Evolutionary conservation across 2,329 filamentous ascomycete genomes (phyloP), one percentile per base, ranked within the genome.

Genomic region (Chaetothyriales sp.): DNA sequence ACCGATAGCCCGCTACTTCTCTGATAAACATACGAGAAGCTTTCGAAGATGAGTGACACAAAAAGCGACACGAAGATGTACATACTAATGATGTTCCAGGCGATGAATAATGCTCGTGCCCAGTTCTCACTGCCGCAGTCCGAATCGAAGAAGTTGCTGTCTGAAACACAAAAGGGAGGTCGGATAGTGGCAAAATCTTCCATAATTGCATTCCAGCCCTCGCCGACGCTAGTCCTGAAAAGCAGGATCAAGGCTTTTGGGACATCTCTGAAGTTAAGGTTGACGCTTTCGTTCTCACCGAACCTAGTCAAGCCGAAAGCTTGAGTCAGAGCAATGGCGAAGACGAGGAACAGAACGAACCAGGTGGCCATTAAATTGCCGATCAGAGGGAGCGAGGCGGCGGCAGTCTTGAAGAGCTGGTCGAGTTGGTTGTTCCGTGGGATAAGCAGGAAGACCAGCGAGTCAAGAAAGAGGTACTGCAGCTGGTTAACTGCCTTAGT

Each of bases 21-120:
- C 70, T 98, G 94, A 66, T 97, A 98, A 57, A 98, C 92, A 64
- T 98, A 98, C 66, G 89, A 95, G 76, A 98, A 98, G 69, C 89
- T 97, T 72, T 98, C 92, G 70, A 94, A 98, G 61, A 98, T 98
- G 66, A 98, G 81, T 47, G 92, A 98, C 54, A 98, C 90, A 67
- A 98, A 98, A 65, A 98, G 73, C 64, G 90, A 95, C 64, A 97
- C 90, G 64, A 98, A 98, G 63, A 98, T 94, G 70, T 98, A 98
- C 92, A 98, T 98, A 85, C 90, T 97, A 69, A 98, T 78, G 62
- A 98, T 90, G 72, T 98, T 98, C 92, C 92, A 98, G 4, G 85
- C 81, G 53, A 97, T 89, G 72, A 98, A 98, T 8, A 98, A 74
- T 33, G 82, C 80, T 49, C 89, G 78, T 6, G 92, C 89, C 89